Percentiles rank a stretch among this genome's conserved stretches.
Evolutionary conservation across 192 early-diverging fungal genomes (phyloP).

Genomic region (Podila epicladia): DNA sequence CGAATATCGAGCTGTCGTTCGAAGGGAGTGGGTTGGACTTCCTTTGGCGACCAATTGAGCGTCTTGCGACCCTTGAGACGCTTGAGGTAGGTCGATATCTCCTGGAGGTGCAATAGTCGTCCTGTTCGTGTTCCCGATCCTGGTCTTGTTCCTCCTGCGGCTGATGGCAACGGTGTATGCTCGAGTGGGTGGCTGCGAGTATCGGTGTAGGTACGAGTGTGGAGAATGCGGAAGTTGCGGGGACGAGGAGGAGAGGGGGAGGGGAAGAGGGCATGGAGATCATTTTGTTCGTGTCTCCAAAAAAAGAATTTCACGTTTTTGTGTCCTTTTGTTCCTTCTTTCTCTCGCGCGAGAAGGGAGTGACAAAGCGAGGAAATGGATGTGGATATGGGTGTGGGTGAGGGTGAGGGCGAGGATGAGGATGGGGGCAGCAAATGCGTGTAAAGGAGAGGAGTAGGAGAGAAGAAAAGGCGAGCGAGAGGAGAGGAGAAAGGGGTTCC

Average conservation of each 20-base stretch:
- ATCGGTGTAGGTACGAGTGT: not conserved
- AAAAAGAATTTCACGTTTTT: not conserved
- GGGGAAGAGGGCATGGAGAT: not conserved
- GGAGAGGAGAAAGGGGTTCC: no score
- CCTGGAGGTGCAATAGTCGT: not conserved
- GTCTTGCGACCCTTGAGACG: not conserved
- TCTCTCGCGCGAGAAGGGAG: not conserved
- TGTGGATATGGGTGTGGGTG: no score
- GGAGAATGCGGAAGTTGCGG: not conserved
- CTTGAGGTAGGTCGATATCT: not conserved
- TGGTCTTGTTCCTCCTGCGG: not conserved
- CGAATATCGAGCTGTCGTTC: conserved; percentile 23
- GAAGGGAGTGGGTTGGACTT: not conserved
- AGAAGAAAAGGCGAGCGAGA: no score
- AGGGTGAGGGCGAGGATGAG: no score
- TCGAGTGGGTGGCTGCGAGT: not conserved
- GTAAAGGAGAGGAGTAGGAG: no score
- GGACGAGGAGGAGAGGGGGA: not conserved
- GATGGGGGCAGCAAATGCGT: no score
- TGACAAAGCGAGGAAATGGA: no score
- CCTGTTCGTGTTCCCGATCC: not conserved
- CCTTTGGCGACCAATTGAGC: not conserved
- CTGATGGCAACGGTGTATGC: not conserved
- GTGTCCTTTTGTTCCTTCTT: not conserved
- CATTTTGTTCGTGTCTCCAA: not conserved